These are phyloP conservation scores for Oryza longistaminata DNA, from an alignment of 176 grass and related monocot genomes.

Conservation along the genomic window DNA sequence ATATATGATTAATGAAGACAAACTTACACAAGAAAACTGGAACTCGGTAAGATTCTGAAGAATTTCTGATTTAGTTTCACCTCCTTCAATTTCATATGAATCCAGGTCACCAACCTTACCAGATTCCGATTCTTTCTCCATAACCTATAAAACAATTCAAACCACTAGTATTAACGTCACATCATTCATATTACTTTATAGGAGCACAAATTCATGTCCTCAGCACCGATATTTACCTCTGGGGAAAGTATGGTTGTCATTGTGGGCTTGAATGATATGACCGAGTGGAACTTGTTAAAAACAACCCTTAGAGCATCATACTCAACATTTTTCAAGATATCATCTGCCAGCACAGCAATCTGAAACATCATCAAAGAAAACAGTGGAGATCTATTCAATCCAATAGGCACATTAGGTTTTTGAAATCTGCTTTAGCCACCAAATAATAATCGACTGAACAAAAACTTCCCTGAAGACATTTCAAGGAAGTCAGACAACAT, in stretches of 20 bases:
- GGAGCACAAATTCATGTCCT: not conserved
- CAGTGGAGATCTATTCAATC: not conserved
- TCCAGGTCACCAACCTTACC: slow-evolving; percentile 74
- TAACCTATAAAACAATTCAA: slow-evolving; percentile 41
- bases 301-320: slow-evolving; percentile 86
- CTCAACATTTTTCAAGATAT: slow-evolving; percentile 94
- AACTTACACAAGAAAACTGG: slow-evolving; percentile 93
- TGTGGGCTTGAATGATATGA: slow-evolving; percentile 85
- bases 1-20: not conserved
- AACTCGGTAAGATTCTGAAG: slow-evolving; percentile 91
- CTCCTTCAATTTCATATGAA: slow-evolving; percentile 93
- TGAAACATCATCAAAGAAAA: slow-evolving; percentile 41
- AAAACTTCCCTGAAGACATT: not conserved
- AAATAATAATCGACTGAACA: not conserved
- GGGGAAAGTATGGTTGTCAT: slow-evolving; percentile 83
- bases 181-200: not conserved
- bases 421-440: not conserved
- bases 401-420: not conserved
- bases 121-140: slow-evolving; percentile 82
- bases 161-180: not conserved
- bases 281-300: slow-evolving; percentile 91
- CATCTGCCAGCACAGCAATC: slow-evolving; percentile 87
- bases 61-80: slow-evolving; percentile 96
- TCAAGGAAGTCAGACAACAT: not conserved
- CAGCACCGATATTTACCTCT: slow-evolving; percentile 52